Evolutionary conservation across 2,329 filamentous ascomycete genomes (phyloP), one percentile per base, ranked within the genome.

Genomic region (Penicillium italicum): DNA sequence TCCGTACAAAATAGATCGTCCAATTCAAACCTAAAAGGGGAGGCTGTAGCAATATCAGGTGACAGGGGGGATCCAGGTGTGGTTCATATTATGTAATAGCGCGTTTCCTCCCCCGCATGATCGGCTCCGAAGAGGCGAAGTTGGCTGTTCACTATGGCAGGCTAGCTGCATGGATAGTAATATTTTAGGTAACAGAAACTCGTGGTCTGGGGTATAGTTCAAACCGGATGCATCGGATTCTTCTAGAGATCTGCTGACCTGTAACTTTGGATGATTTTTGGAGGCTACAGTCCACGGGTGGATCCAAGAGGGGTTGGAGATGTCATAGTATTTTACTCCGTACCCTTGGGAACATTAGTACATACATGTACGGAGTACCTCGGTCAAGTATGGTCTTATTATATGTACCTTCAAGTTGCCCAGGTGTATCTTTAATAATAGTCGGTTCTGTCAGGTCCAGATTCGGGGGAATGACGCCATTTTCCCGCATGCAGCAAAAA

Each of bases 181-280:
- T 50, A 51, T 28, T 38, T 65, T 64, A 65, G 56, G 58, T 64
- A 63, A 65, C 24, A 41, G 54, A 36, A 65, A 63, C 56, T 43
- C 52, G 44, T 46, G 47, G 57, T 62, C 60, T 53, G 62, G 62
- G 60, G 62, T 63, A 63, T 26, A 36, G 3, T 34, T 11, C 9
- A 14, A 18, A 18, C 22, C 40, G 51, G 47, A 38, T 47, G 26
- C 22, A 33, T 48, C 24, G 40, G 28, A 45, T 46, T 30, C 5
- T 24, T 1, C 8, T 24, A 24, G 5, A 36, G 34, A 57, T 41
- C 43, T 37, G 49, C 20, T 57, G 53, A 47, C 42, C 37, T 56
- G 38, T 42, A 40, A 49, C 20, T 33, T 43, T 51, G 9, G n/a
- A 37, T 5, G 34, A 18, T 11, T 34, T 10, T 37, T 37, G n/a